phyloP scores from a whole-genome alignment of 345 rosid species.

The Citrus glauca region DNA sequence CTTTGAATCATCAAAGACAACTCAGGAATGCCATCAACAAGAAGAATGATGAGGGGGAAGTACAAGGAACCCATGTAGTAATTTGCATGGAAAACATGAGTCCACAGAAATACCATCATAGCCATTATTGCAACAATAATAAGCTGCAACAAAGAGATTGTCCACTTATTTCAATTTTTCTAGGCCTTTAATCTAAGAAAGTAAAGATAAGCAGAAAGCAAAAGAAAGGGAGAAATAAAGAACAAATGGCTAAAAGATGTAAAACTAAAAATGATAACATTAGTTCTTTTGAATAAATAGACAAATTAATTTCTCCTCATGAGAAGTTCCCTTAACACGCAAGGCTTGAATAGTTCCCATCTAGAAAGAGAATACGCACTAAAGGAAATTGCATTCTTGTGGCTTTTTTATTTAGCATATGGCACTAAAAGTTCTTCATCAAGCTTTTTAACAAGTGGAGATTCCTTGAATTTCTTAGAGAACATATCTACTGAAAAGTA shows the following conservation, averaged over 20 bases:
- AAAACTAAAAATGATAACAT: neutral
- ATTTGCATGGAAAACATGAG: constrained; percentile 43
- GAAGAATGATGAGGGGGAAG: constrained; percentile 30
- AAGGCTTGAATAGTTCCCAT: neutral
- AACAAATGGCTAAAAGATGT: no score
- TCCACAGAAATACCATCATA: constrained; percentile 45
- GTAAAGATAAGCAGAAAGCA: no score
- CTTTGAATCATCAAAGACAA: constrained; percentile 37
- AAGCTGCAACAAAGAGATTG: neutral
- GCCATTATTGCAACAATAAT: constrained; percentile 13
- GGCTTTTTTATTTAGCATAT: neutral
- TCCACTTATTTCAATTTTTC: no score
- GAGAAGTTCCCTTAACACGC: constrained; percentile 7
- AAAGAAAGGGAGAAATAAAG: no score
- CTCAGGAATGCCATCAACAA: constrained; percentile 46
- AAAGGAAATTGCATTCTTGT: neutral
- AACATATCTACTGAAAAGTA: neutral
- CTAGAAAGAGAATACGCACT: neutral
- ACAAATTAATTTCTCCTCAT: constrained; percentile 1
- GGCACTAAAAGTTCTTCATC: neutral
- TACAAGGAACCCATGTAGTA: constrained; percentile 52
- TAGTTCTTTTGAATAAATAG: neutral
- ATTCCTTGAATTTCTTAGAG: neutral
- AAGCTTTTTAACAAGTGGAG: neutral
- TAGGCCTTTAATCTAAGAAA: neutral